Percentiles rank a stretch among this genome's conserved stretches.
These are phyloP conservation scores for Pichia exigua DNA, from an alignment of 805 yeast species.

Conservation along the genomic window DNA sequence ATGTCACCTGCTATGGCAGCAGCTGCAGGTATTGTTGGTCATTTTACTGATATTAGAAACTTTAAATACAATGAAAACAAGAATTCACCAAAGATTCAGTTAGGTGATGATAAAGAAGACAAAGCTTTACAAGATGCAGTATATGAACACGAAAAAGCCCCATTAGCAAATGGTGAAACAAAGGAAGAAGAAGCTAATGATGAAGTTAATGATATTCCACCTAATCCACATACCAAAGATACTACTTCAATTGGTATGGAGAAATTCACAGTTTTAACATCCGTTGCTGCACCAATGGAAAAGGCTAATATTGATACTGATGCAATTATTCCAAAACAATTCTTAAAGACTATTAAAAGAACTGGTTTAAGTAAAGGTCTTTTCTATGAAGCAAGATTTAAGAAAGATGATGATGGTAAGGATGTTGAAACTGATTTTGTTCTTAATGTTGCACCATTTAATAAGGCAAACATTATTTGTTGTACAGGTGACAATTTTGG, in stretches of 20 bases:
- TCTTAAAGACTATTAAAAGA: slow-evolving; percentile 94
- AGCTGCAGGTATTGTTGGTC: slow-evolving; percentile 92
- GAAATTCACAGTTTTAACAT: slow-evolving; percentile 65
- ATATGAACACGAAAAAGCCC: slow-evolving; percentile 59
- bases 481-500: slow-evolving; percentile 97
- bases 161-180: slow-evolving; percentile 47
- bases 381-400: slow-evolving; percentile 84
- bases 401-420: slow-evolving; percentile 59
- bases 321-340: slow-evolving; percentile 98
- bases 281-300: slow-evolving; percentile 90
- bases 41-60: slow-evolving; percentile 83
- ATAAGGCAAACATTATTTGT: slow-evolving; percentile 70
- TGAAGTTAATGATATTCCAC: slow-evolving; percentile 57
- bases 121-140: slow-evolving; percentile 56
- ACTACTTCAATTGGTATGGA: slow-evolving; percentile 51
- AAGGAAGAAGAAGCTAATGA: slow-evolving; percentile 41
- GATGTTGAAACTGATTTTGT: slow-evolving; percentile 84
- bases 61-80: slow-evolving; percentile 52
- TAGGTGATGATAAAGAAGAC: slow-evolving; percentile 39
- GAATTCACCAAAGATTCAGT: slow-evolving; percentile 49
- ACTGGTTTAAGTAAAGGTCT: slow-evolving; percentile 86
- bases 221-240: slow-evolving; percentile 29
- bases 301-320: slow-evolving; percentile 97
- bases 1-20: slow-evolving; percentile 99
- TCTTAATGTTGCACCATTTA: slow-evolving; percentile 78